Evolutionary conservation across 1,284 basidiomycete species (phyloP).

Genomic region (Microbotryum intermedium): DNA sequence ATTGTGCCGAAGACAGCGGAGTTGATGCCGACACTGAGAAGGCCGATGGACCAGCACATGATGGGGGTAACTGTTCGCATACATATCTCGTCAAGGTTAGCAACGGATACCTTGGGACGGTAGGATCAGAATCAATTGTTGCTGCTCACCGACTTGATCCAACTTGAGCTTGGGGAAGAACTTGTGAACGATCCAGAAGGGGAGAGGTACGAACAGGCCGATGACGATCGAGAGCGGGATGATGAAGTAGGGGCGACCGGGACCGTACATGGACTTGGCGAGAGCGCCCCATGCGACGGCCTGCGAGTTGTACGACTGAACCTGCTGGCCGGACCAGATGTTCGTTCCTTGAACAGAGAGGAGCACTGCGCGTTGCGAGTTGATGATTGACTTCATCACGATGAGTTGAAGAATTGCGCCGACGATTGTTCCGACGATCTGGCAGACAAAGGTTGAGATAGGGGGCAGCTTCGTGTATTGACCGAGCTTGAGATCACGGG

Average conservation of each 20-base stretch:
- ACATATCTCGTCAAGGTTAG: too few species aligned
- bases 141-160: constrained; percentile 20
- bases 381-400: constrained; percentile 51
- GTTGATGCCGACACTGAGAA: constrained; percentile 29
- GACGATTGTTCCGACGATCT: constrained; percentile 57
- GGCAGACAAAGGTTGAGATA: constrained; percentile 57
- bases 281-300: constrained; percentile 59
- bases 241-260: constrained; percentile 43
- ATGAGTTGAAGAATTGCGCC: constrained; percentile 43
- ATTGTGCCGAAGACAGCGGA: constrained; percentile 25
- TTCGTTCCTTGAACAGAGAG: constrained; percentile 46
- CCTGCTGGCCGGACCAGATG: constrained; percentile 47
- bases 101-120: too few species aligned
- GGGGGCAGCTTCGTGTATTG: constrained; percentile 72
- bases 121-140: too few species aligned
- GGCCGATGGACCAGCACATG: constrained; percentile 25
- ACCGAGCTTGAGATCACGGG: constrained; percentile 61
- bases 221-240: constrained; percentile 37
- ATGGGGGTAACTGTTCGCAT: constrained; percentile 15
- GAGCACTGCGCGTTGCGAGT: constrained; percentile 47
- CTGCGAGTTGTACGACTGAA: constrained; percentile 52
- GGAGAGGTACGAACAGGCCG: constrained; percentile 50
- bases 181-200: constrained; percentile 50
- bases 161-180: constrained; percentile 43
- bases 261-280: constrained; percentile 50